phyloP scores from a whole-genome alignment of 2,329 filamentous ascomycete genomes.

The Aspergillus chevalieri region DNA sequence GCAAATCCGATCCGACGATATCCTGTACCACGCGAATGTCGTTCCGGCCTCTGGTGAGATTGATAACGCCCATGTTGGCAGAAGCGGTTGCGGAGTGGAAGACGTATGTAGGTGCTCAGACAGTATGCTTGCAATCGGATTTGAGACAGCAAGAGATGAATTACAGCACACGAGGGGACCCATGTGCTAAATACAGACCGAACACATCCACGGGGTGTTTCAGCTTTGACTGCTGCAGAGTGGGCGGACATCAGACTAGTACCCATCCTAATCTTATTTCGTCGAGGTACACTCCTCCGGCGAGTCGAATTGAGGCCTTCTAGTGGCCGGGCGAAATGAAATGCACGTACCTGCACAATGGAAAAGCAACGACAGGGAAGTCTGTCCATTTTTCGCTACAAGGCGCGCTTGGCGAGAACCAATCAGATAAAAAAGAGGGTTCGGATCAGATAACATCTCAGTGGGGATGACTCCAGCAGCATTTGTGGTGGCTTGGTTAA shows the following conservation, averaged over 20 bases:
- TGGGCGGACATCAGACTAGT: too few relatives aligned
- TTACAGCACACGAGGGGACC: too few relatives aligned
- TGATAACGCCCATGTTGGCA: conserved; percentile 4
- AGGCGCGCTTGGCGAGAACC: background rate
- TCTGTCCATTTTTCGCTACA: background rate
- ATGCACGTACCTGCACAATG: background rate
- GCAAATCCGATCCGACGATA: conserved; percentile 4
- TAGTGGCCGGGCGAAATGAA: too few relatives aligned
- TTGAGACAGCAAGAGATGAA: too few relatives aligned
- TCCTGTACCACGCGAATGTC: conserved; percentile 5
- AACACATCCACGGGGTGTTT: too few relatives aligned
- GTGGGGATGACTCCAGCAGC: background rate
- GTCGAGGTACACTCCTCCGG: too few relatives aligned
- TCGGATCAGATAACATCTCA: background rate
- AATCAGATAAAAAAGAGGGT: background rate
- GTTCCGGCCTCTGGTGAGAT: conserved; percentile 5
- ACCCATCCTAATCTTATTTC: too few relatives aligned
- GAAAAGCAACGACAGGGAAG: conserved; percentile 3
- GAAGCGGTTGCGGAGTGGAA: background rate
- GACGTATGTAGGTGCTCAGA: background rate
- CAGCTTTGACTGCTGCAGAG: too few relatives aligned
- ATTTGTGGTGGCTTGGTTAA: too few relatives aligned
- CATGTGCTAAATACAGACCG: background rate
- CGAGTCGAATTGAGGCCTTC: too few relatives aligned
- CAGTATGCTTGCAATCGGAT: too few relatives aligned